Base-by-base conservation (phyloP, 129 eudicot genomes). In the Solidago caesia region DNA sequence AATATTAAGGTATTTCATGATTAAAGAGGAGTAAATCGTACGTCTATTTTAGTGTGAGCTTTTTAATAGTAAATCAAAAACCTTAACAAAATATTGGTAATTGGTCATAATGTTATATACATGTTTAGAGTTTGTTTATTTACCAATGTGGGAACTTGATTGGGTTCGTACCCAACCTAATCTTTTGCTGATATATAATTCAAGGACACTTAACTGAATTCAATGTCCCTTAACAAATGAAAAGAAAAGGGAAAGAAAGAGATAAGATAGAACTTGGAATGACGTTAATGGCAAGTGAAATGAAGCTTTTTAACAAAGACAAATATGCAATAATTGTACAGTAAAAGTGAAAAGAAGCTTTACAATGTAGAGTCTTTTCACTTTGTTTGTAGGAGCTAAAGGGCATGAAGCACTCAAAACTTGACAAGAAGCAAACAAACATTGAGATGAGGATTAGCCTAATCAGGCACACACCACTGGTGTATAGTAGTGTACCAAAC, bases 371-470 rank as follows among this genome's bases (percentile, higher is more conserved):
- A 47, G 81, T 70, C 67, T 63, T 64, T 63, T 64, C 77, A 78
- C 77, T 78, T 71, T 78, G 60, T 64, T 53, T 71, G 49, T 46
- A 42, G 16, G 67, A 63, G 77, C 55, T 29, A 71, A 61, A 78
- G 26, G 58, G 82, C 46, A 41, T 44, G 61, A 76, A 76, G 69
- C 68, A 76, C 74, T 45, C 59, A 76, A 47, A 75, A 51, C 33
- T 69, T 77, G 67, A 52, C 57, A 78, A 52, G 67, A 72, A 71
- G 77, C 68, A 79, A 79, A 51, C 59, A 72, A 42, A 71, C 77
- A 71, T 53, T 64, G 51, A 74, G 61, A 48, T 48, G 61, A 71
- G 53, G 26, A 42, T 70, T 70, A 77, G 81, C 76, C 71, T 62
- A 49, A 16, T 70, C 5, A 61, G 56, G 76, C 16, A 77, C 68